Conservation (phyloP, 331 rosid genomes). For the Cydonia oblonga region DNA sequence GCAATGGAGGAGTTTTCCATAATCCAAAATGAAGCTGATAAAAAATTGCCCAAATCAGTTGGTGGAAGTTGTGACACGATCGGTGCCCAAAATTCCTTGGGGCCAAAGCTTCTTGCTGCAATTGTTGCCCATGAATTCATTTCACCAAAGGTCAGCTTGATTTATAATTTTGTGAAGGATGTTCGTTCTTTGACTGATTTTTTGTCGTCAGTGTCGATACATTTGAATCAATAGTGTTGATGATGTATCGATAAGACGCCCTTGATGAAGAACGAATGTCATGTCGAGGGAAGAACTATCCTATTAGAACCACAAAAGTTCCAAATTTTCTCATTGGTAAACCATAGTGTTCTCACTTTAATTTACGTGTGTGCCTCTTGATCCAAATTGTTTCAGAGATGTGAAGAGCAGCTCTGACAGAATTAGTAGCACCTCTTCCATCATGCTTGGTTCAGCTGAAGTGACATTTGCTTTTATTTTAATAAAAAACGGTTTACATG, state of each 20-base stretch:
- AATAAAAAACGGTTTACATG: too few species aligned
- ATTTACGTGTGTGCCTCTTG: not conserved
- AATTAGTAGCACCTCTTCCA: constrained; percentile 47
- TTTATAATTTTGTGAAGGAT: too few species aligned
- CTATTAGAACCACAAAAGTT: not conserved
- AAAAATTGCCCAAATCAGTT: not conserved
- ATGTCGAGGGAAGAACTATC: not conserved
- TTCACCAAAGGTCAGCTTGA: constrained; percentile 24
- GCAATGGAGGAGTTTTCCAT: constrained; percentile 15
- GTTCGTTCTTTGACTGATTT: too few species aligned
- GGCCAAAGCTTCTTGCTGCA: constrained; percentile 18
- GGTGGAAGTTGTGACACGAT: not conserved
- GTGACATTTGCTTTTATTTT: too few species aligned
- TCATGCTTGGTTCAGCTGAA: constrained; percentile 48
- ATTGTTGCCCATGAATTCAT: constrained; percentile 38
- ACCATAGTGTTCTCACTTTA: not conserved
- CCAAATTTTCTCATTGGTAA: not conserved
- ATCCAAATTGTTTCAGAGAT: constrained; percentile 20
- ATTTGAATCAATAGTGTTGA: too few species aligned
- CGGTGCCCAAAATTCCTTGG: not conserved
- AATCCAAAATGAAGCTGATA: constrained; percentile 8
- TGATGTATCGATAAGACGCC: not conserved
- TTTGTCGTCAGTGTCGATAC: too few species aligned
- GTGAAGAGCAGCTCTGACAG: constrained; percentile 70
- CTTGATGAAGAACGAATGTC: not conserved